Evolutionary conservation across 2,329 filamentous ascomycete species (phyloP).

Genomic region (Pseudocercospora fijiensis): DNA sequence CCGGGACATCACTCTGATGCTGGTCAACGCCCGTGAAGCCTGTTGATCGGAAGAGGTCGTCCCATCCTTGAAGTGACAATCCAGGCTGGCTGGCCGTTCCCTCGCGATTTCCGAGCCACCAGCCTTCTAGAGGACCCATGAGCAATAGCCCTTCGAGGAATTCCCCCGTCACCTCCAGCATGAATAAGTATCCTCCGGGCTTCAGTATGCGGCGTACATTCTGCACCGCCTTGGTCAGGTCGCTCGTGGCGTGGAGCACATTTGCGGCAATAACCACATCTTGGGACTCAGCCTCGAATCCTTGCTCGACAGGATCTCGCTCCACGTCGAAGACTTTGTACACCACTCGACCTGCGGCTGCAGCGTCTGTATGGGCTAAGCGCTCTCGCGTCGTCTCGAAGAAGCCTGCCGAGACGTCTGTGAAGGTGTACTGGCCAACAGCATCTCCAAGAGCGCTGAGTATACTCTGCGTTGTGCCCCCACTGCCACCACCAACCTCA

Average conservation of each 20-base stretch:
- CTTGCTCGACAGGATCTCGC: constrained; percentile 37
- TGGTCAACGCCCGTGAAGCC: constrained; percentile 41
- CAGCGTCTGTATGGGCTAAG: constrained; percentile 10
- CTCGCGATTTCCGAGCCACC: constrained; percentile 31
- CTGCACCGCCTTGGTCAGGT: constrained; percentile 24
- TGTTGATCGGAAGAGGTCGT: constrained; percentile 32
- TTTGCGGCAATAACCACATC: constrained; percentile 35
- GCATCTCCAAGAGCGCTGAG: constrained; percentile 35
- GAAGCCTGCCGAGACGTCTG: constrained; percentile 47
- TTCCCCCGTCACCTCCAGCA: constrained; percentile 29
- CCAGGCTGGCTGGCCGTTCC: constrained; percentile 33
- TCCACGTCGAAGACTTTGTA: constrained; percentile 39
- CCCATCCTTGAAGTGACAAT: constrained; percentile 37
- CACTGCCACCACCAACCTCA: constrained; percentile 50
- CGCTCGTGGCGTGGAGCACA: constrained; percentile 31
- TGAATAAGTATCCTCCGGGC: constrained; percentile 30
- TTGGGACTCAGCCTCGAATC: constrained; percentile 33
- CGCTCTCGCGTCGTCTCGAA: constrained; percentile 41
- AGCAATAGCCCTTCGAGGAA: constrained; percentile 17
- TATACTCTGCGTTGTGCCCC: constrained; percentile 43
- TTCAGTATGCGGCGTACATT: constrained; percentile 32
- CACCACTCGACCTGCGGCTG: constrained; percentile 31
- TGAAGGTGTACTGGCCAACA: constrained; percentile 48
- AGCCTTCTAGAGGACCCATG: constrained; percentile 22
- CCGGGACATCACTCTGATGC: constrained; percentile 22